Evolutionary conservation across 176 grass and related monocot species (phyloP).

Genomic region (Hsuehochloa calcarea): DNA sequence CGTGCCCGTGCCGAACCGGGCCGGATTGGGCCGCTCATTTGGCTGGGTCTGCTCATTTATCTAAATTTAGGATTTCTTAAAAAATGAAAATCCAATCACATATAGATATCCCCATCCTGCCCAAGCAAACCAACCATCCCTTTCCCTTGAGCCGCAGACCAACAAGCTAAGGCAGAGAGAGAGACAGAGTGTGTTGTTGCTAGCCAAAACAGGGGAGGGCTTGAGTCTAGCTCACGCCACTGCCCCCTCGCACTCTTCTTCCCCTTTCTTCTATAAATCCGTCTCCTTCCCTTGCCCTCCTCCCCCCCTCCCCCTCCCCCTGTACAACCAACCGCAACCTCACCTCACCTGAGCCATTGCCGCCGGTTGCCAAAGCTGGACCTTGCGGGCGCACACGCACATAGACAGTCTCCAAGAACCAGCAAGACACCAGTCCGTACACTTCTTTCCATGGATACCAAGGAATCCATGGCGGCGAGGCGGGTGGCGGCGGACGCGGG

Average conservation of each 20-base stretch:
- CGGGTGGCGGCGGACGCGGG: not conserved
- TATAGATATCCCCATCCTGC: not conserved
- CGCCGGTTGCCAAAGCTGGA: not conserved
- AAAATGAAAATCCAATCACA: too few relatives aligned
- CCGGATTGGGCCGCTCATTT: too few relatives aligned
- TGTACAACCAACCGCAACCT: not conserved
- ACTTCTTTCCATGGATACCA: not conserved
- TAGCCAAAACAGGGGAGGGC: constrained; percentile 29
- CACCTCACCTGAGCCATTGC: not conserved
- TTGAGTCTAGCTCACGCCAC: constrained; percentile 70
- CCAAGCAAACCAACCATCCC: not conserved
- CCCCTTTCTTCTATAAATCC: constrained; percentile 31
- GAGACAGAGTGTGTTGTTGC: not conserved
- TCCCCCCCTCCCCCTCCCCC: not conserved
- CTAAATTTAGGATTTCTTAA: too few relatives aligned
- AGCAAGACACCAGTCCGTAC: not conserved
- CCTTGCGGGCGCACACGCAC: not conserved
- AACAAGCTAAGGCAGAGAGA: not conserved
- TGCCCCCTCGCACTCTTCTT: not conserved
- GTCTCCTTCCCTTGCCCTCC: not conserved
- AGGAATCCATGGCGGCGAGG: constrained; percentile 14
- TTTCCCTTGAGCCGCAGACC: not conserved
- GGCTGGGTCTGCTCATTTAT: too few relatives aligned
- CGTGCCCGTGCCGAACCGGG: too few relatives aligned
- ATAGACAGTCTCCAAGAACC: not conserved